phyloP scores from a whole-genome alignment of 129 eudicot species.

The Artemisia tridentata region DNA sequence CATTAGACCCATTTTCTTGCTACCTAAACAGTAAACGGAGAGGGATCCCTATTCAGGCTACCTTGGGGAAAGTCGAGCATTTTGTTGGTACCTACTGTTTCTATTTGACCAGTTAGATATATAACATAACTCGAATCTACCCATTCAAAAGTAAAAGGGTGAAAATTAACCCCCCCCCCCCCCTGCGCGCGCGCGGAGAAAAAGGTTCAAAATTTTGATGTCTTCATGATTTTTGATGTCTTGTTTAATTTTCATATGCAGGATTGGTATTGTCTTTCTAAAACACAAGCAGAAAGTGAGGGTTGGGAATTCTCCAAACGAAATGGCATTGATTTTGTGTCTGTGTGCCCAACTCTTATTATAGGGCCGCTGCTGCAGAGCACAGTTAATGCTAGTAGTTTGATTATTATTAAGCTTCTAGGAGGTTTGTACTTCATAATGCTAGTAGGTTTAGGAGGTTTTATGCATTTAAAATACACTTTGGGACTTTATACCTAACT shows the following conservation, averaged over 20 bases:
- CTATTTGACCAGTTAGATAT: not conserved
- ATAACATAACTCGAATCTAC: not conserved
- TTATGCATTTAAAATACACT: no score
- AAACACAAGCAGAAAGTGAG: slow-evolving; percentile 69
- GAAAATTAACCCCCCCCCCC: no score
- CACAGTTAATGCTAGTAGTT: slow-evolving; percentile 62
- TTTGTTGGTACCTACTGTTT: no score
- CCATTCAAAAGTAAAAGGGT: not conserved
- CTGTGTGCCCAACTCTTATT: slow-evolving; percentile 65
- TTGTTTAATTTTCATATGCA: slow-evolving; percentile 19
- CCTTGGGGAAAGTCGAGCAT: no score
- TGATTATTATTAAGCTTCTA: slow-evolving; percentile 57
- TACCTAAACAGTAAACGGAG: no score
- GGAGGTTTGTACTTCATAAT: slow-evolving; percentile 47
- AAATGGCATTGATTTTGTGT: slow-evolving; percentile 49
- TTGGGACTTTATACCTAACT: no score
- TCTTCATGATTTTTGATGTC: not conserved
- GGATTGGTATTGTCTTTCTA: slow-evolving; percentile 83
- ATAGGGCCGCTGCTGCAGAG: slow-evolving; percentile 73
- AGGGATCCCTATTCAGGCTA: no score
- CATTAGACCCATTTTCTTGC: not conserved
- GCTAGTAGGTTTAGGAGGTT: no score
- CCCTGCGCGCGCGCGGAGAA: no score
- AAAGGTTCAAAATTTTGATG: not conserved
- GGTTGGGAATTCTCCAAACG: slow-evolving; percentile 68